Percentiles rank a stretch among this genome's conserved stretches.
These are phyloP conservation scores for Skeletonema menzelii DNA, from an alignment of 108 stramenopile genomes.

Conservation along the genomic window DNA sequence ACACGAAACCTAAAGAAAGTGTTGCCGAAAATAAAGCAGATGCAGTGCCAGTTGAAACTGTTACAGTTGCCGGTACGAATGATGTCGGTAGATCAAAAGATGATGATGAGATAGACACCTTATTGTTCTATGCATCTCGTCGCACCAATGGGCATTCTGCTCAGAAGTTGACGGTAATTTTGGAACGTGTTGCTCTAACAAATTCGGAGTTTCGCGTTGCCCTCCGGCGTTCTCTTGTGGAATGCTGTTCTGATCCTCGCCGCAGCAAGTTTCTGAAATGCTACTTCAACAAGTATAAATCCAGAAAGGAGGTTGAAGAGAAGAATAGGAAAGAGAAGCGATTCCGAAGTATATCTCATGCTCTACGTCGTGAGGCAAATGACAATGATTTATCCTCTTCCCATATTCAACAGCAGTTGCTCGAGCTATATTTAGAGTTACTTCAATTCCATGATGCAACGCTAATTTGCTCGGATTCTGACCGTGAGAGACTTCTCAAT, in stretches of 20 bases:
- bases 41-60: conserved; percentile 7
- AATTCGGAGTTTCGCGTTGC: conserved; percentile 60
- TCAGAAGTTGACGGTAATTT: conserved; percentile 21
- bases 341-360: neutral
- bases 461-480: conserved; percentile 26
- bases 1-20: conserved; percentile 1
- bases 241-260: conserved; percentile 69
- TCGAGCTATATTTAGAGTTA: conserved; percentile 77
- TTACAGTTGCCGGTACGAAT: conserved; percentile 7
- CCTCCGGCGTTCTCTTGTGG: conserved; percentile 59
- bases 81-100: neutral
- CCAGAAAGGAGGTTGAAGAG: conserved; percentile 6
- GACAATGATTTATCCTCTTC: conserved; percentile 21
- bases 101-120: conserved; percentile 8
- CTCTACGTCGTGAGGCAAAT: conserved; percentile 5
- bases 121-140: conserved; percentile 12
- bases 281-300: conserved; percentile 45
- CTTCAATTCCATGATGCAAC: conserved; percentile 51
- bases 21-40: conserved; percentile 2
- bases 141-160: conserved; percentile 25
- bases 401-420: conserved; percentile 48
- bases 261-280: conserved; percentile 66
- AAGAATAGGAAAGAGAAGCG: neutral
- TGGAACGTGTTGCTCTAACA: conserved; percentile 47
- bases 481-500: conserved; percentile 24